Percentiles rank a stretch among this genome's conserved stretches.
These are phyloP conservation scores for Leccinum uliginosum DNA, from an alignment of 768 basidiomycete species.

Conservation along the genomic window DNA sequence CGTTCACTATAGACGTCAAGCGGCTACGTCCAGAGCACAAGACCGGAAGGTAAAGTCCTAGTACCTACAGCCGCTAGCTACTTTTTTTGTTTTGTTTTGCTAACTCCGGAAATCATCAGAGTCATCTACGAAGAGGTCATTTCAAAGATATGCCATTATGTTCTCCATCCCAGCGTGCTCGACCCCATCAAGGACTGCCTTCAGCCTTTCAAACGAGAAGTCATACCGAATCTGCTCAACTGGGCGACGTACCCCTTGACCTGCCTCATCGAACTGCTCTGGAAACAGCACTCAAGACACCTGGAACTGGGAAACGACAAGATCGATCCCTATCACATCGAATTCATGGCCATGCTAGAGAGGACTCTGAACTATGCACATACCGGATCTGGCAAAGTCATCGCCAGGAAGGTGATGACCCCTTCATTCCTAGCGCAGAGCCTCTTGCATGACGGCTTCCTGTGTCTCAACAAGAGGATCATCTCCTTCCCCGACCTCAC, in stretches of 20 bases:
- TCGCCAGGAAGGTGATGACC: neutral
- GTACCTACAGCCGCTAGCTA: too few relatives aligned
- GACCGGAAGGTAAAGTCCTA: neutral
- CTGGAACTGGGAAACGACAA: neutral
- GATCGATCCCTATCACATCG: neutral
- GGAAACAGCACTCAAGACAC: neutral
- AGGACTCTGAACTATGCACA: constrained; percentile 1
- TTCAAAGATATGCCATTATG: neutral
- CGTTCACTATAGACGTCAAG: neutral
- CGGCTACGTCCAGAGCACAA: neutral
- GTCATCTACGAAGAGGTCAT: neutral
- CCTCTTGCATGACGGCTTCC: neutral
- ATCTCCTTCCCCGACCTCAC: neutral
- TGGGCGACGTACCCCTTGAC: neutral
- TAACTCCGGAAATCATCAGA: too few relatives aligned
- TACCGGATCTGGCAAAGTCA: neutral
- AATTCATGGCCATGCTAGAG: constrained; percentile 10
- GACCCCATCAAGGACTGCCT: neutral
- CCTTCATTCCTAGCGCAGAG: neutral
- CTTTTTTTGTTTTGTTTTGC: too few relatives aligned
- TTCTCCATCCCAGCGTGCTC: neutral
- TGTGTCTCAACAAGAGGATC: neutral
- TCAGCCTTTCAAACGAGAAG: neutral
- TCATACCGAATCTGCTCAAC: constrained; percentile 1
- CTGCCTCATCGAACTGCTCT: neutral